Conservation (phyloP, 257 asterid species). For the Solanum pinnatisectum region DNA sequence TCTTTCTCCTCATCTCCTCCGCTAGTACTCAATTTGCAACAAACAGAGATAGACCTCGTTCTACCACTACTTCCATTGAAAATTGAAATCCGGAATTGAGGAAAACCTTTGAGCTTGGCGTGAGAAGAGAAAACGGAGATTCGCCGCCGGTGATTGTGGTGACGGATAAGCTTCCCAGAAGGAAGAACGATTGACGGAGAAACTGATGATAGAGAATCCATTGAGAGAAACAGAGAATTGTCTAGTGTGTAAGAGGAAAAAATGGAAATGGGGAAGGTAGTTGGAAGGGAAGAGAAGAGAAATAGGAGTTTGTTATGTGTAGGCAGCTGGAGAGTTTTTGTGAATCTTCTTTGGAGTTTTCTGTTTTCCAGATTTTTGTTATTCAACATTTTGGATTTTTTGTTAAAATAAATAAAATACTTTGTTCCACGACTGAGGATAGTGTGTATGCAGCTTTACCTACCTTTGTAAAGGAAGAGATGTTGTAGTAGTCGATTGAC, state of each 20-base stretch:
- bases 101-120: neutral
- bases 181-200: slow-evolving; percentile 51
- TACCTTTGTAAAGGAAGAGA: no score
- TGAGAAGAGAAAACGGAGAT: slow-evolving; percentile 8
- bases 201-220: slow-evolving; percentile 66
- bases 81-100: slow-evolving; percentile 9
- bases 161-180: slow-evolving; percentile 20
- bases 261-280: neutral
- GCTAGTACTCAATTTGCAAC: slow-evolving; percentile 18
- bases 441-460: no score
- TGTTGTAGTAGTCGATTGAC: no score
- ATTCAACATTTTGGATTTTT: neutral
- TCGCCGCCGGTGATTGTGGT: slow-evolving; percentile 32
- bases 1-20: slow-evolving; percentile 13
- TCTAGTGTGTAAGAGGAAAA: neutral
- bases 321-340: neutral
- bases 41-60: neutral
- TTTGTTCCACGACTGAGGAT: no score
- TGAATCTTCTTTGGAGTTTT: neutral
- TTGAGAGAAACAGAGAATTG: neutral
- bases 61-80: neutral
- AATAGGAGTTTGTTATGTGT: neutral
- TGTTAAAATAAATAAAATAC: neutral
- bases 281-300: neutral
- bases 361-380: slow-evolving; percentile 17